Percentiles rank a stretch among this genome's conserved stretches.
phyloP scores from a whole-genome alignment of 75 land plant species.

The Isoetes taiwanensis region DNA sequence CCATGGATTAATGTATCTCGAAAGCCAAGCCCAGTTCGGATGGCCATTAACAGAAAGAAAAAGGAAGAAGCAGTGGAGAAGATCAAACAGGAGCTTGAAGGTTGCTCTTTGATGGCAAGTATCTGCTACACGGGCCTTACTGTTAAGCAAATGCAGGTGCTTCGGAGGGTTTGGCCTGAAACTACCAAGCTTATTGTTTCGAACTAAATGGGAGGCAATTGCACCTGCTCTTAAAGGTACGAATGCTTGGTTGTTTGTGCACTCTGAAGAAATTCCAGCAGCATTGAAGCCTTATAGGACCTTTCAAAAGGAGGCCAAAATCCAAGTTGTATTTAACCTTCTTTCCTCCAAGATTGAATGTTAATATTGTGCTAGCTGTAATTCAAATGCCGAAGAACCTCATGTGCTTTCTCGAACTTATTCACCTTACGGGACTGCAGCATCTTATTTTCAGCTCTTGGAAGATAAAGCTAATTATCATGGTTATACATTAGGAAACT shows the following conservation, averaged over 20 bases:
- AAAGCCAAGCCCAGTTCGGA: too few species aligned
- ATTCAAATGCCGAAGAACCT: too few species aligned
- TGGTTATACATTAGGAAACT: too few species aligned
- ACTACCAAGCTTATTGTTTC: conserved; percentile 54
- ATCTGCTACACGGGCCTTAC: conserved; percentile 73
- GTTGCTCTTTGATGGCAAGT: conserved; percentile 68
- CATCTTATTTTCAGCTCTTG: too few species aligned
- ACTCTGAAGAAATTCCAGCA: conserved; percentile 77
- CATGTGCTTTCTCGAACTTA: too few species aligned
- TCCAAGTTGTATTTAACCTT: too few species aligned
- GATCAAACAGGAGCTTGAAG: conserved; percentile 55
- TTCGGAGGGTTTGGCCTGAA: conserved; percentile 51
- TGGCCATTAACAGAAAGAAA: conserved; percentile 68
- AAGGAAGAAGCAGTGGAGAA: conserved; percentile 72
- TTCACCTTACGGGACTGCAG: too few species aligned
- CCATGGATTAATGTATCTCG: too few species aligned
- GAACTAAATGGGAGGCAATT: conserved; percentile 76
- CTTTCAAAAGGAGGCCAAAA: conserved; percentile 92
- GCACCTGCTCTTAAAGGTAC: conserved; percentile 79
- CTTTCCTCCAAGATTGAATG: too few species aligned
- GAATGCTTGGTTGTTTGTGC: conserved; percentile 93
- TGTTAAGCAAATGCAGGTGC: conserved; percentile 62
- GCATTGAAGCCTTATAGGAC: conserved; percentile 80
- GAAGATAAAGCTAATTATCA: too few species aligned
- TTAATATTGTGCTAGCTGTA: too few species aligned